These are phyloP conservation scores for Fusarium pilosicola DNA, from an alignment of 2,329 filamentous ascomycete species.

Conservation along the genomic window DNA sequence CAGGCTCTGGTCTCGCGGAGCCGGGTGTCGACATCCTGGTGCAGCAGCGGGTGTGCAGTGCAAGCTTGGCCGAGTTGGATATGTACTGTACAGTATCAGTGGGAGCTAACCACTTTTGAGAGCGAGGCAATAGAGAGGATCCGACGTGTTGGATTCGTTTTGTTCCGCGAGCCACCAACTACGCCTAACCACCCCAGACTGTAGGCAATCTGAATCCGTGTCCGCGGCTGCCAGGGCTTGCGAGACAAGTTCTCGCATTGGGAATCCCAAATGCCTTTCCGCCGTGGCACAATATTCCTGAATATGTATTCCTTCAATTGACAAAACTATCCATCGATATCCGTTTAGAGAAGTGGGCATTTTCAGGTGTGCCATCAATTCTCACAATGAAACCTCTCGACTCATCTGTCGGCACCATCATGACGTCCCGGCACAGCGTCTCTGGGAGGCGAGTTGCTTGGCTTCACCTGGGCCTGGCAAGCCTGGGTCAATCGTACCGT, in stretches of 20 bases:
- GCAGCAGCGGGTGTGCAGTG: constrained; percentile 4
- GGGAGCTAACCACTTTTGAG: constrained; percentile 33
- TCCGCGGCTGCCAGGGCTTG: constrained; percentile 28
- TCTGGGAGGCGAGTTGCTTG: constrained; percentile 42
- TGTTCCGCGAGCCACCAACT: constrained; percentile 31
- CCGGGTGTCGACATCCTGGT: constrained; percentile 42
- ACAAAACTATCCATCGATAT: not conserved
- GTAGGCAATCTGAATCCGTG: constrained; percentile 37
- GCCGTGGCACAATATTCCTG: not conserved
- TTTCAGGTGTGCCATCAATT: constrained; percentile 28
- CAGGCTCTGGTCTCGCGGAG: constrained; percentile 42
- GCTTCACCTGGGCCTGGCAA: constrained; percentile 31
- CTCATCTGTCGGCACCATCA: constrained; percentile 29
- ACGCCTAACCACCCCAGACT: constrained; percentile 34
- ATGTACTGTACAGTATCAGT: constrained; percentile 3
- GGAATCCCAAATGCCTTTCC: not conserved
- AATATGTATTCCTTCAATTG: not conserved
- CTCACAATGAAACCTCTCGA: constrained; percentile 31
- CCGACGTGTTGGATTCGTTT: constrained; percentile 41
- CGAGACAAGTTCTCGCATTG: constrained; percentile 10
- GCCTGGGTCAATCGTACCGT: constrained; percentile 7
- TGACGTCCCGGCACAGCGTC: constrained; percentile 41
- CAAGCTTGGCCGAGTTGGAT: constrained; percentile 22
- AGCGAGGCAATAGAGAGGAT: constrained; percentile 37
- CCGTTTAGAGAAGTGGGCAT: constrained; percentile 15